Base-by-base conservation (phyloP, 371 early-diverging fungal species). In the Dinochytrium kinnereticum region DNA sequence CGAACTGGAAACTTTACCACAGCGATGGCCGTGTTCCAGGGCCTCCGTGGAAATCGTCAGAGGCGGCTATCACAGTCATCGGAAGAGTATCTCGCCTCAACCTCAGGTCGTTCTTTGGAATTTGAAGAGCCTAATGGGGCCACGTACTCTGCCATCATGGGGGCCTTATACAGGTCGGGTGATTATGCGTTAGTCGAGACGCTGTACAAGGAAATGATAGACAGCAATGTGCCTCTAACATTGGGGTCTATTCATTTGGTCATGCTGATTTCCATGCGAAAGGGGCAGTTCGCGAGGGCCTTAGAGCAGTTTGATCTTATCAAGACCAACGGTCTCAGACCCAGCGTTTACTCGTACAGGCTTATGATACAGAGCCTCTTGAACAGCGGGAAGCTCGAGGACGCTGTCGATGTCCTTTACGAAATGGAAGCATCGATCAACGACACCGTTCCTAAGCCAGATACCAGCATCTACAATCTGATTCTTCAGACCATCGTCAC, bases 111-210 rank as follows among this genome's bases (percentile, higher is more conserved):
- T 44, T 44, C 44, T 19, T 44, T 44, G 7, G 7, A 7, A 13
- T 19, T 13, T 7, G 44, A 44, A 44, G 55, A 53, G 24, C n/a
- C 66, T 2, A 66, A 66, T 28, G 66, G 36, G 2, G 15, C 66
- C 17, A 66, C 66, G 2, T 66, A 66, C 26, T 37, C 44, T 2
- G 38, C 66, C 1, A 30, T 66, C n/a, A 66, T 66, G 38, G 44
- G 30, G 19, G 17, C 49, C n/a, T 21, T 40, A 2, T 66, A 66
- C 66, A 66, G 30, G 38, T 2, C 10, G 7, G 66, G 66, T 13
- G 30, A 66, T 3, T 44, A 40, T 26, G 7, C 24, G 44, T 2
- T 40, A 2, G 7, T 37, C 44, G 38, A 37, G 66, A 7, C 40
- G 40, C 44, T 66, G 2, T 66, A 34, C 33, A 10, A 2, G 28